Conservation (phyloP, 371 early-diverging fungal species). For the Zancudomyces culisetae region DNA sequence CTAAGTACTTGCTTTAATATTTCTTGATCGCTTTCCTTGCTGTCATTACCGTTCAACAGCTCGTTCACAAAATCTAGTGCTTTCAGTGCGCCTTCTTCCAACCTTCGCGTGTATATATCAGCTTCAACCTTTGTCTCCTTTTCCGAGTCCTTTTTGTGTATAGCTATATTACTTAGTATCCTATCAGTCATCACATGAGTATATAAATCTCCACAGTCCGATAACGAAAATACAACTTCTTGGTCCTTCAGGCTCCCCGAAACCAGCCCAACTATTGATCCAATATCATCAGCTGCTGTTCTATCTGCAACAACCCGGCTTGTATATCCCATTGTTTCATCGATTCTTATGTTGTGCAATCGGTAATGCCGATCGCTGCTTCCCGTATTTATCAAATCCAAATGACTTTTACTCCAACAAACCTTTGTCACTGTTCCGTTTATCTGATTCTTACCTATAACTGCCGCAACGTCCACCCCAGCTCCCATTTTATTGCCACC, state of each 20-base stretch:
- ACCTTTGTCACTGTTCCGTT: constrained; percentile 13
- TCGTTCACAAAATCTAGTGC: constrained; percentile 8
- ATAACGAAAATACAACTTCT: constrained; percentile 14
- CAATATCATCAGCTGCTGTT: constrained; percentile 22
- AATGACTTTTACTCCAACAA: constrained; percentile 23
- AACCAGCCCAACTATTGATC: constrained; percentile 19
- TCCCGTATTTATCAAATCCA: constrained; percentile 20
- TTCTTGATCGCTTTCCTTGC: too few relatives aligned
- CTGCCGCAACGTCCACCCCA: too few relatives aligned
- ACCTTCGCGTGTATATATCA: constrained; percentile 15
- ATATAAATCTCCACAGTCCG: constrained; percentile 23
- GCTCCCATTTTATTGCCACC: constrained; percentile 6
- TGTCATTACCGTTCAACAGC: constrained; percentile 2
- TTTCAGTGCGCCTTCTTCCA: constrained; percentile 9
- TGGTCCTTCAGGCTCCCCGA: constrained; percentile 6
- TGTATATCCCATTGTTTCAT: neutral
- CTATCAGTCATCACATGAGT: constrained; percentile 13
- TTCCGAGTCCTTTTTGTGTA: constrained; percentile 5
- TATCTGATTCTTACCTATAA: constrained; percentile 12
- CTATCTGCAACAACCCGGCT: constrained; percentile 10
- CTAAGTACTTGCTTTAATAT: constrained; percentile 1
- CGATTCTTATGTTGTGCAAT: constrained; percentile 16
- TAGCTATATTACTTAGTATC: constrained; percentile 7
- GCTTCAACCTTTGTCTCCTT: constrained; percentile 5
- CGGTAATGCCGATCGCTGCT: constrained; percentile 20